These are phyloP conservation scores for Mucuna pruriens DNA, from an alignment of 306 rosid genomes.

Conservation along the genomic window DNA sequence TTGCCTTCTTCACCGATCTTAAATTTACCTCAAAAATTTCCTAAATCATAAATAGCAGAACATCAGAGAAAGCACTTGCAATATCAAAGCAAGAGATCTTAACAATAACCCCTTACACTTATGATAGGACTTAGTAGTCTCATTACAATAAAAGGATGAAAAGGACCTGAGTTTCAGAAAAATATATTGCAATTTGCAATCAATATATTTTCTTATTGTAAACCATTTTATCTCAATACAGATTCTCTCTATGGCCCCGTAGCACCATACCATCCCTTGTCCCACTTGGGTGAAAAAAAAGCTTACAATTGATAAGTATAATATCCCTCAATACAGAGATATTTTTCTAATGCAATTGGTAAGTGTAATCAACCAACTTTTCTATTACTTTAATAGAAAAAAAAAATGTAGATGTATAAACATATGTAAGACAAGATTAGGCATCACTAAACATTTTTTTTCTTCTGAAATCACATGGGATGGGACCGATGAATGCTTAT, in stretches of 20 bases:
- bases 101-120: not conserved
- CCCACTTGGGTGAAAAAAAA: conserved; percentile 60
- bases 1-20: not conserved
- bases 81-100: not conserved
- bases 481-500: not conserved
- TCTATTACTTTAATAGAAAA: not conserved
- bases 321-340: not conserved
- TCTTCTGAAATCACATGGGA: not conserved
- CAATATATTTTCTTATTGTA: not conserved
- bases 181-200: conserved; percentile 8
- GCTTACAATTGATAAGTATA: not conserved
- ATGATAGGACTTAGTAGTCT: not conserved
- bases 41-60: not conserved
- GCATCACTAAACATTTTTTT: not conserved
- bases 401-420: not conserved
- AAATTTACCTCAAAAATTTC: not conserved
- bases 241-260: conserved; percentile 73
- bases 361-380: not conserved
- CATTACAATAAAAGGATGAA: not conserved
- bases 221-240: conserved; percentile 10
- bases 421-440: not conserved
- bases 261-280: conserved; percentile 89
- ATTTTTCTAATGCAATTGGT: not conserved
- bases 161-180: not conserved
- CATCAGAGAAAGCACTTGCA: not conserved